Conservation (phyloP, 345 rosid genomes). For the Heritiera fomes region DNA sequence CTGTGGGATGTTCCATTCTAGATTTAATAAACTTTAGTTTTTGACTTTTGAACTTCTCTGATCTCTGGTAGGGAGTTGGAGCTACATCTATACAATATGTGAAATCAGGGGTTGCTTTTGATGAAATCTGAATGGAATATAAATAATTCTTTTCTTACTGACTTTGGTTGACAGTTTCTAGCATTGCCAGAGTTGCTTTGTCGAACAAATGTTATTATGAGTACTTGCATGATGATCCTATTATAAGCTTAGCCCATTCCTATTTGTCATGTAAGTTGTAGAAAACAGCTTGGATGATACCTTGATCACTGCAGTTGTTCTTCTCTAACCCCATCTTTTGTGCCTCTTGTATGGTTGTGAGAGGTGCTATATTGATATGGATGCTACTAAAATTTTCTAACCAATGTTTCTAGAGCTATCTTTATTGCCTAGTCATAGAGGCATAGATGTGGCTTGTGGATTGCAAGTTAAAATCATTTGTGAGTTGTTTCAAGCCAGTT, state of each 20-base stretch:
- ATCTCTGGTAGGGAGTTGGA: constrained; percentile 8
- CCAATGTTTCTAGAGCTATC: background rate
- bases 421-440: background rate
- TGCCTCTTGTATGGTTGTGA: background rate
- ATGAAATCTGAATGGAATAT: background rate
- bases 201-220: background rate
- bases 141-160: background rate
- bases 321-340: background rate
- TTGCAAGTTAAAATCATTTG: background rate
- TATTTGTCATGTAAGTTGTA: background rate
- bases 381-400: background rate
- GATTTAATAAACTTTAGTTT: background rate
- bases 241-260: background rate
- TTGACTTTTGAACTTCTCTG: background rate
- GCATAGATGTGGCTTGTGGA: background rate
- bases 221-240: background rate
- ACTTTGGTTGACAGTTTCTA: background rate
- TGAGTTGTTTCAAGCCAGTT: background rate
- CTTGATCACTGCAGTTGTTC: background rate
- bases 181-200: background rate
- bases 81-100: background rate
- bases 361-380: background rate
- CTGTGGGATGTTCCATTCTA: background rate
- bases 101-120: background rate
- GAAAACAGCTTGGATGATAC: background rate